These are phyloP conservation scores for Dothiorella sarmentorum DNA, from an alignment of 2,329 filamentous ascomycete species.

Conservation along the genomic window DNA sequence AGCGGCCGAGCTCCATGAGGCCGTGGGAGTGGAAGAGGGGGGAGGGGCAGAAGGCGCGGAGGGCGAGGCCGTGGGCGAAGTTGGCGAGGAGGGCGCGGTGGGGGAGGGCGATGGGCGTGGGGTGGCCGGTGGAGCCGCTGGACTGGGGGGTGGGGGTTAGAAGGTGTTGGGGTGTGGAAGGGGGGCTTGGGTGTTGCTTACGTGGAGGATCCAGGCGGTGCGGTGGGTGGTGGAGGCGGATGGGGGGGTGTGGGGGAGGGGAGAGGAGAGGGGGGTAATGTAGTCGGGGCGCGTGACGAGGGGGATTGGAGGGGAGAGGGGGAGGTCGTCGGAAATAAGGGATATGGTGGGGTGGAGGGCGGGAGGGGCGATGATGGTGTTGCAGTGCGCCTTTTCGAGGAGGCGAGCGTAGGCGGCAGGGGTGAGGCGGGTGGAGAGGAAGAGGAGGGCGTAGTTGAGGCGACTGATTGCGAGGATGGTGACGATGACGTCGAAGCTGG, in stretches of 20 bases:
- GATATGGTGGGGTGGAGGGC: background rate
- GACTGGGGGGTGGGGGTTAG: too few species aligned
- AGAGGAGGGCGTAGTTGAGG: conserved; percentile 53
- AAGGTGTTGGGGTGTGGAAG: too few species aligned
- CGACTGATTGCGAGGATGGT: conserved; percentile 53
- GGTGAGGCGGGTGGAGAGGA: conserved; percentile 54
- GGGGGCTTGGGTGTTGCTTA: too few species aligned
- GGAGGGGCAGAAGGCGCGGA: background rate
- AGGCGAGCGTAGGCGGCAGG: conserved; percentile 50
- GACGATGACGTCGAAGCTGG: conserved; percentile 54
- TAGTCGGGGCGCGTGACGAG: conserved; percentile 25
- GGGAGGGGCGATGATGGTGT: conserved; percentile 22
- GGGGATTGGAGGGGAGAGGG: conserved; percentile 26
- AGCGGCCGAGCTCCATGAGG: conserved; percentile 1
- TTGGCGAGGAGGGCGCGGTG: conserved; percentile 47
- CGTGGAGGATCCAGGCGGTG: conserved; percentile 45
- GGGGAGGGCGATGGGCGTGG: conserved; percentile 60
- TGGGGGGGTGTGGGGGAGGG: conserved; percentile 21
- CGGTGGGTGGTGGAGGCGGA: conserved; percentile 20
- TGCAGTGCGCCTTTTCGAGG: conserved; percentile 25
- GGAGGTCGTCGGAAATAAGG: background rate
- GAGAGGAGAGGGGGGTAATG: conserved; percentile 26
- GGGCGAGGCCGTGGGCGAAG: background rate
- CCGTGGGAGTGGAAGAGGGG: conserved; percentile 8
- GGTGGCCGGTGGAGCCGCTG: conserved; percentile 58